Base-by-base conservation (phyloP, 2,329 filamentous ascomycete genomes). In the Talaromyces sp. region DNA sequence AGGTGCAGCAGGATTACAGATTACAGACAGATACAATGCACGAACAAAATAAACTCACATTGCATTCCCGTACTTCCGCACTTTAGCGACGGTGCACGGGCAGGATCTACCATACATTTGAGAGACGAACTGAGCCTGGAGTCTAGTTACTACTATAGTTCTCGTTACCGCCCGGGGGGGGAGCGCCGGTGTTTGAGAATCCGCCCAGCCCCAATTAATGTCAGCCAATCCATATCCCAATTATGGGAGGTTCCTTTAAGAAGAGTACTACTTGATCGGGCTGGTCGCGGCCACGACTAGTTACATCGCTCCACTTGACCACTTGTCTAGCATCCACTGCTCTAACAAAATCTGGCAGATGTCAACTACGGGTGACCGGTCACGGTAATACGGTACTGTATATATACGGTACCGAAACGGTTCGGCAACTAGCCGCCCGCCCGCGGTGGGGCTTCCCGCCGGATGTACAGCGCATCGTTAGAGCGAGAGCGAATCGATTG, bases 21-120 rank as follows among this genome's bases (percentile, higher is more conserved):
- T 61, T 55, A 47, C 53, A 59, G 36, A 51, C 12, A 12, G 5
- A 5, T 10, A 4, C 10, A 57, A 50, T 63, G 60, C 42, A 47
- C 50, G 57, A 63, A 52, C 33, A 42, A 64, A 65, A 62, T 66
- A 66, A 66, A 63, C 65, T 65, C 64, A 57, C 65, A 66, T 66
- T 66, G 65, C 65, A 66, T 65, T 62, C 60, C 60, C 60, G 62
- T 63, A n/a, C 59, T 61, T 61, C 56, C 56, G 56, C 56, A 58
- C 28, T 34, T 50, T 51, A 58, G 40, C 33, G 36, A 59, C 57
- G 44, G 52, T 60, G 58, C 58, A 60, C 52, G 58, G 58, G 58
- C 51, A 60, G 34, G 58, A 60, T 60, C 58, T 44, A 60, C 58
- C 23, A 31, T 56, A 60, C 50, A 53, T 53, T 47, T 36, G 33